Evolutionary conservation across 495 filamentous ascomycete genomes (phyloP).

Genomic region (Xylaria acuta): DNA sequence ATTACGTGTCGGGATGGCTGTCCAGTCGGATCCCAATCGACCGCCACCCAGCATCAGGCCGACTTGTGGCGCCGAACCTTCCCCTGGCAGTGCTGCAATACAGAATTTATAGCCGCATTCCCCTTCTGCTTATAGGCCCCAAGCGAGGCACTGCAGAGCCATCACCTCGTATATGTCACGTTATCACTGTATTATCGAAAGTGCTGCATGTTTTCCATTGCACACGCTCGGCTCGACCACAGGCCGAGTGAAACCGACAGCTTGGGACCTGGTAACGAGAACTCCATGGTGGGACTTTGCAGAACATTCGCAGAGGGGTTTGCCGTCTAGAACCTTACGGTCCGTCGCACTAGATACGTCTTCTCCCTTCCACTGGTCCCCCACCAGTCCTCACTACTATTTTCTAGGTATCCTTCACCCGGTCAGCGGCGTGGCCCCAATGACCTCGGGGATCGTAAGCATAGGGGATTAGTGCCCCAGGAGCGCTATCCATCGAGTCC

Average conservation of each 20-base stretch:
- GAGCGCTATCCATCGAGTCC: not conserved
- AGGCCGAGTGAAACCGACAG: constrained; percentile 28
- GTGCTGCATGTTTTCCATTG: constrained; percentile 13
- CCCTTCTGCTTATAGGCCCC: constrained; percentile 12
- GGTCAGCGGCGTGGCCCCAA: constrained; percentile 4
- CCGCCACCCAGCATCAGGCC: constrained; percentile 22
- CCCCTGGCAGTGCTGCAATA: constrained; percentile 22
- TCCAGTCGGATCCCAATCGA: constrained; percentile 28
- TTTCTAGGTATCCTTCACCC: not conserved
- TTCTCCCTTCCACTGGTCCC: constrained; percentile 1
- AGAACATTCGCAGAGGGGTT: not conserved
- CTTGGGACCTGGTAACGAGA: constrained; percentile 26
- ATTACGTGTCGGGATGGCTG: constrained; percentile 22
- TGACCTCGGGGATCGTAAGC: not conserved
- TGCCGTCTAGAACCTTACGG: constrained; percentile 19
- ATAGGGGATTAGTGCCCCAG: not conserved
- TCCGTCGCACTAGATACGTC: not conserved
- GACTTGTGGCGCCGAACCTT: constrained; percentile 26
- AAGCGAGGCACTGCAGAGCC: constrained; percentile 22
- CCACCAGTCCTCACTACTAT: not conserved
- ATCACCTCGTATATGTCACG: constrained; percentile 32
- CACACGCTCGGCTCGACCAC: constrained; percentile 20
- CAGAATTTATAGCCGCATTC: constrained; percentile 8
- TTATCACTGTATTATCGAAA: constrained; percentile 26
- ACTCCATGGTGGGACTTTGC: constrained; percentile 3